Base-by-base conservation (phyloP, 306 rosid genomes). In the Dalbergia oliveri region DNA sequence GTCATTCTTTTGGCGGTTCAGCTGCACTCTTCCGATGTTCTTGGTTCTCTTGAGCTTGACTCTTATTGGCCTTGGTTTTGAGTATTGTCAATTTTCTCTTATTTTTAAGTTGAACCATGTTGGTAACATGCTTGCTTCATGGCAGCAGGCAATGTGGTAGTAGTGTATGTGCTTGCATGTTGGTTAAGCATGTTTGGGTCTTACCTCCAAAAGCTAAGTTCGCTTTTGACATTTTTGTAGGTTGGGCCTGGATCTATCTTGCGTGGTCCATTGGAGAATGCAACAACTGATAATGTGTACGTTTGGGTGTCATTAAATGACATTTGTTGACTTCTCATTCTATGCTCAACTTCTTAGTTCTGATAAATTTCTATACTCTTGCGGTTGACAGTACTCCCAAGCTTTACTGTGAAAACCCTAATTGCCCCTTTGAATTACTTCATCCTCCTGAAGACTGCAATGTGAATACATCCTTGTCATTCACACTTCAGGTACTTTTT, bases 391-490 rank as follows among this genome's bases (percentile, higher is more conserved):
- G 99, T 80, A 91, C 97, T 43, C 99, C 98, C 66, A 91, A 82
- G 87, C 91, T 96, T 44, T 88, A 89, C 68, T 96, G 99, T 82
- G 90, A 84, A 81, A 87, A 86, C 33, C 45, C 91, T 81, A 83
- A 84, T 75, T 96, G 99, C 82, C 98, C 99, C 8, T 7, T 63
- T 62, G 99, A 96, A 65, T 88, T 96, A 76, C 82, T 93, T 75
- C 91, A 87, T 74, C 99, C 99, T 39, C 99, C 99, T 41, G 98
- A 96, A 85, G 99, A 96, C 88, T 96, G 99, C 89, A 96, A 93
- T 76, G 98, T 96, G 84, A 96, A 96, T 82, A 83, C 99, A 67
- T 96, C 99, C 19, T 76, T 96, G 71, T 82, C 99, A 76, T 96
- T 96, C 88, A 96, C 99, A 8, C 93, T 96, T 82, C 98, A 93